Conservation (phyloP, 2,329 filamentous ascomycete species). For the Talaromyces albobiverticillius region DNA sequence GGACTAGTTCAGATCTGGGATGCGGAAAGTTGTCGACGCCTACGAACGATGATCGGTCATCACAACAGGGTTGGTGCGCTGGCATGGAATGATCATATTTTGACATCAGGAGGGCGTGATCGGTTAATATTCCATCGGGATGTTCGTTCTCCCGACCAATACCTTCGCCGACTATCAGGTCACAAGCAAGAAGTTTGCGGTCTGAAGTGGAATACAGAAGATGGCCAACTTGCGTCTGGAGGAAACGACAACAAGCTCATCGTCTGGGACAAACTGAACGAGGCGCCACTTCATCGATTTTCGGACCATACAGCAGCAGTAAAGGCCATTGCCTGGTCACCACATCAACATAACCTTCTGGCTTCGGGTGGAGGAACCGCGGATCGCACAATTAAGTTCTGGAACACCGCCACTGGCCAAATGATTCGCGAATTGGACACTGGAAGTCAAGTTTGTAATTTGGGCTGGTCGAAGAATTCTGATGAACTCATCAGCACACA, state of each 20-base stretch:
- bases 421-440: conserved; percentile 88
- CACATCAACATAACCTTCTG: conserved; percentile 89
- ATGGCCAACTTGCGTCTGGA: conserved; percentile 89
- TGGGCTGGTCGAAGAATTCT: conserved; percentile 95
- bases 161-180: conserved; percentile 78
- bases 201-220: conserved; percentile 93
- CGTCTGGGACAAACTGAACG: conserved; percentile 96
- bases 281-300: conserved; percentile 89
- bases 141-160: conserved; percentile 88
- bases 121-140: conserved; percentile 93
- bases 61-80: conserved; percentile 88
- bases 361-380: conserved; percentile 94
- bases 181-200: conserved; percentile 99
- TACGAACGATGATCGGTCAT: conserved; percentile 96
- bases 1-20: conserved; percentile 98
- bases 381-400: conserved; percentile 95
- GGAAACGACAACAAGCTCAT: conserved; percentile 99
- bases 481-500: conserved; percentile 97
- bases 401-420: conserved; percentile 84
- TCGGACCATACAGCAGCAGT: conserved; percentile 93
- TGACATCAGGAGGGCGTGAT: conserved; percentile 92
- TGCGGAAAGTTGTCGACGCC: conserved; percentile 75
- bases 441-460: conserved; percentile 96
- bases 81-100: conserved; percentile 97
- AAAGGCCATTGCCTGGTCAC: conserved; percentile 97